Conservation (phyloP, 1,284 basidiomycete genomes). For the Stereum hirsutum region DNA sequence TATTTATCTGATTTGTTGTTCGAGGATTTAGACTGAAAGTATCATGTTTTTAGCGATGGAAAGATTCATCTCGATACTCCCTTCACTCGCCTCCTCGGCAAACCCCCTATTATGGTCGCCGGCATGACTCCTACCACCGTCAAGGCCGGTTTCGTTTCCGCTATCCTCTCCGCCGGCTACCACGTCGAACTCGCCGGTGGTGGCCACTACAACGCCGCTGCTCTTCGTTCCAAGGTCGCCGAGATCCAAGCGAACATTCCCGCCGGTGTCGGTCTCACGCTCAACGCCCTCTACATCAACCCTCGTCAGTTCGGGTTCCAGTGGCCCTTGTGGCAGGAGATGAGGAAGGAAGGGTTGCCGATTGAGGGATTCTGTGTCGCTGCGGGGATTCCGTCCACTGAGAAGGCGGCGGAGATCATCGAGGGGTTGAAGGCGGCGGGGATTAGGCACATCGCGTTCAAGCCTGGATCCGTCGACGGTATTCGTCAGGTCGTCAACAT, state of each 20-base stretch:
- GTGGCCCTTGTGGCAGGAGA: conserved; percentile 94
- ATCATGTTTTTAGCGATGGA: conserved; percentile 56
- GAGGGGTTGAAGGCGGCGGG: conserved; percentile 69
- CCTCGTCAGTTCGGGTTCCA: conserved; percentile 97
- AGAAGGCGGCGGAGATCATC: conserved; percentile 93
- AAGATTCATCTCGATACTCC: conserved; percentile 90
- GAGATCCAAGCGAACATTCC: conserved; percentile 83
- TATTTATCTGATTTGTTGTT: not conserved
- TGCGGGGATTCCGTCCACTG: conserved; percentile 87
- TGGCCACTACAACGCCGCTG: conserved; percentile 89
- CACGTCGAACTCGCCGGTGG: conserved; percentile 97
- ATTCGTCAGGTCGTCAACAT: conserved; percentile 97
- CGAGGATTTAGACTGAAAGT: not conserved
- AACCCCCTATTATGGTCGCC: conserved; percentile 97
- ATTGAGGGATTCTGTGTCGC: conserved; percentile 98
- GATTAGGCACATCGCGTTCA: conserved; percentile 93
- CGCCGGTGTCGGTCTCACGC: conserved; percentile 83
- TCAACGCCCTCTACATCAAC: conserved; percentile 98
- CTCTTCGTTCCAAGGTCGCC: conserved; percentile 82
- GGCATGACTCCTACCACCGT: conserved; percentile 98
- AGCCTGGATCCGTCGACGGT: conserved; percentile 95
- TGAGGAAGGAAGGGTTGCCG: conserved; percentile 92
- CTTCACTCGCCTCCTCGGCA: conserved; percentile 91
- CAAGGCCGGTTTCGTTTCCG: conserved; percentile 86
- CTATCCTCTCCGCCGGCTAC: conserved; percentile 89